Base-by-base conservation (phyloP, 2,329 filamentous ascomycete species). In the Hypoxylon sp. region DNA sequence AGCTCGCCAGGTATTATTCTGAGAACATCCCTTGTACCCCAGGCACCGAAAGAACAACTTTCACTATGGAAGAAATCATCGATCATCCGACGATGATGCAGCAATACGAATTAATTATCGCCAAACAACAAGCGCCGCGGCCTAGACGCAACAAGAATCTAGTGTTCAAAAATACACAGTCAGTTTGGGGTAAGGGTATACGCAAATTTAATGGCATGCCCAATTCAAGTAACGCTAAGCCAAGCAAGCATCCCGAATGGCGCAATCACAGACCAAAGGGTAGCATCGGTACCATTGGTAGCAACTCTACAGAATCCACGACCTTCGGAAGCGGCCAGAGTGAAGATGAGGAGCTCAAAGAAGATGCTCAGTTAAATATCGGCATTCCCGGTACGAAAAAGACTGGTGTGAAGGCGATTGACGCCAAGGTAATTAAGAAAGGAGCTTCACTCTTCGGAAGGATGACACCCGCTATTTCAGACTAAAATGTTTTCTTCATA, bases 51-150 rank as follows among this genome's bases (percentile, higher is more conserved):
- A 71, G 71, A 13, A 76, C 71, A 13, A 73, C 75, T 9, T 73
- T 85, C 4, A 81, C 80, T 0, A 81, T 83, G 57, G 83, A 85
- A 53, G 85, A 87, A 33, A 79, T 87, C 22, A 75, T 87, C n/a
- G 78, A 83, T 11, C 76, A 85, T 67, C 83, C 85, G 5, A 86
- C 84, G 22, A 84, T 86, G 81, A 76, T 80, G 42, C 77, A 80
- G 14, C 85, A 87, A 62, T 82, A 85, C 66, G 84, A 85, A 65
- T 60, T 79, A 44, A 77, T 79, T 58, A 75, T 79, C 26, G 71
- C 76, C 1, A 77, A 76, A 55, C 72, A 73, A 56, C 74, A 75
- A 42, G 50, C 50, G 8, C 59, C 70, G 8, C 68, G 72, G 22
- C 35, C 73, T 10, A 72, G 58, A 42, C 74, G 65, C 44, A 72